Conservation (phyloP, 768 basidiomycete genomes). For the Lactarius evosmus region DNA sequence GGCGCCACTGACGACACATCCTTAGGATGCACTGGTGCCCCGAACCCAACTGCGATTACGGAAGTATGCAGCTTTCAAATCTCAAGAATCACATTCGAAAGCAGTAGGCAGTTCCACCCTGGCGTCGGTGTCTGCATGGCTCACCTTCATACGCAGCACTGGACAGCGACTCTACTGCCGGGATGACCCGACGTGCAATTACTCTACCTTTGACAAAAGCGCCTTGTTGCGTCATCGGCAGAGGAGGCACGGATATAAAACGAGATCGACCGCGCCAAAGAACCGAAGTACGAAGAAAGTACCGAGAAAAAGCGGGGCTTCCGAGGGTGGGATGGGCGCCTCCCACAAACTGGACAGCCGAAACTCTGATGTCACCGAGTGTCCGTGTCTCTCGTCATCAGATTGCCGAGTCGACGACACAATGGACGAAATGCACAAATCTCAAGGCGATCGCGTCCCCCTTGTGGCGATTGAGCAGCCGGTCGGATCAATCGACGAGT, state of each 20-base stretch:
- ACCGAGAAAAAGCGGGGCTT: neutral
- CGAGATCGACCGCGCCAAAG: conserved; percentile 19
- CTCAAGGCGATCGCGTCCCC: neutral
- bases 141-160: conserved; percentile 13
- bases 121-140: neutral
- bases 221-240: conserved; percentile 25
- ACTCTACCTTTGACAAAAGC: conserved; percentile 22
- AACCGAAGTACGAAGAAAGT: neutral
- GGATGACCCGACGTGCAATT: conserved; percentile 17
- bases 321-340: neutral
- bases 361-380: neutral
- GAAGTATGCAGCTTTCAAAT: conserved; percentile 25
- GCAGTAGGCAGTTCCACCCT: conserved; percentile 9
- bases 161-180: conserved; percentile 23
- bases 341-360: conserved; percentile 1
- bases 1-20: neutral
- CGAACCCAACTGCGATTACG: conserved; percentile 21
- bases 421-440: neutral
- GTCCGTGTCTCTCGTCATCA: conserved; percentile 1
- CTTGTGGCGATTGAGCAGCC: neutral
- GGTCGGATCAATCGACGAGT: conserved; percentile 8
- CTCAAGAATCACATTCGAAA: conserved; percentile 23
- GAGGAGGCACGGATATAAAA: conserved; percentile 22
- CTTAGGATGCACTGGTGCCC: conserved; percentile 25
- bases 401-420: neutral